phyloP scores from a whole-genome alignment of 2,329 filamentous ascomycete genomes.

The Diaporthe velutina region DNA sequence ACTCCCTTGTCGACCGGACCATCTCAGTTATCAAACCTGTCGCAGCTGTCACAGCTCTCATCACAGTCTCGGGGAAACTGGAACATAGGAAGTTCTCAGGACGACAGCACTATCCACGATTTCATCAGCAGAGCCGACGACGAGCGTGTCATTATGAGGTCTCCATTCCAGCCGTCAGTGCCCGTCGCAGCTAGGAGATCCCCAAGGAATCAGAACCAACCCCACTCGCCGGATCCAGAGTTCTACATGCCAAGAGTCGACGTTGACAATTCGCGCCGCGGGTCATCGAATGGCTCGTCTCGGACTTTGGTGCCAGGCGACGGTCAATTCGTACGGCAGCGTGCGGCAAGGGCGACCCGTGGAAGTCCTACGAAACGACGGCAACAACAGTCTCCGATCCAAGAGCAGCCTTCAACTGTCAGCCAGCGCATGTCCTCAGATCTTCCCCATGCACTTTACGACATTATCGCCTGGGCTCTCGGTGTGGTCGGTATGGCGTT shows the following conservation, averaged over 20 bases:
- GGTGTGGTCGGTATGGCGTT: slow-evolving; percentile 72
- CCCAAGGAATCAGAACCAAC: slow-evolving; percentile 45
- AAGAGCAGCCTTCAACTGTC: slow-evolving; percentile 44
- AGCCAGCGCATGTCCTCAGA: slow-evolving; percentile 51
- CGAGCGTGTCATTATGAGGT: slow-evolving; percentile 66
- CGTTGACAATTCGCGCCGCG: slow-evolving; percentile 53
- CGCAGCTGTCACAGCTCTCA: slow-evolving; percentile 46
- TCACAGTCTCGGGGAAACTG: slow-evolving; percentile 49
- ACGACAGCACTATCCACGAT: slow-evolving; percentile 64
- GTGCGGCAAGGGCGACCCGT: slow-evolving; percentile 43
- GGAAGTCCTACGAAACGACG: slow-evolving; percentile 41
- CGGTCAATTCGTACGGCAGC: slow-evolving; percentile 44
- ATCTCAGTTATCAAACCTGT: slow-evolving; percentile 57
- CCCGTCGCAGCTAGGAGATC: slow-evolving; percentile 51
- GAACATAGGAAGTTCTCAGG: slow-evolving; percentile 63
- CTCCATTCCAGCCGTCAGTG: slow-evolving; percentile 68
- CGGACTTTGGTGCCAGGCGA: slow-evolving; percentile 49
- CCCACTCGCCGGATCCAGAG: slow-evolving; percentile 61
- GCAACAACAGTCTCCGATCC: neutral
- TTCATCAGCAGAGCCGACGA: slow-evolving; percentile 67
- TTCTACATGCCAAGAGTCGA: slow-evolving; percentile 67
- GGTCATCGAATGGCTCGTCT: slow-evolving; percentile 50
- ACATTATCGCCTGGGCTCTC: slow-evolving; percentile 61
- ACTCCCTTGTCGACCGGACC: slow-evolving; percentile 57
- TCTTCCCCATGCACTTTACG: slow-evolving; percentile 54